Conservation (phyloP, 1,139 yeast species). For the Magnusiomyces magnusii region DNA sequence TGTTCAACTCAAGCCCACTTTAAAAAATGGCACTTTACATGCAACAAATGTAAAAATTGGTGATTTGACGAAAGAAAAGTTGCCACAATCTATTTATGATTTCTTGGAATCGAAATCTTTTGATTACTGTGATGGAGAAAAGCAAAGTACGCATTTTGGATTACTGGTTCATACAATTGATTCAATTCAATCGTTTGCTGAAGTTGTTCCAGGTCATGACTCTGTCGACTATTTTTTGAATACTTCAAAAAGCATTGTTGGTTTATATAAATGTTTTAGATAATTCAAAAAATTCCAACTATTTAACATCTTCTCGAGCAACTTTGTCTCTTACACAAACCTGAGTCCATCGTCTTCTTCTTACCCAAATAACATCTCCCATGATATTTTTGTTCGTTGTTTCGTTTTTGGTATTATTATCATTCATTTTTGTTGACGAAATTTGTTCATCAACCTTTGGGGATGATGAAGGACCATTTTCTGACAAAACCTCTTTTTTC, state of each 20-base stretch:
- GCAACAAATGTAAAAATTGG: not conserved
- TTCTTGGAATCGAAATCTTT: not conserved
- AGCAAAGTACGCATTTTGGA: not conserved
- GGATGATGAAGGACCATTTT: not conserved
- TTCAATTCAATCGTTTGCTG: slow-evolving; percentile 1
- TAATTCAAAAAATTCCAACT: not conserved
- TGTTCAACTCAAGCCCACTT: not conserved
- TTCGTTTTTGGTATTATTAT: not conserved
- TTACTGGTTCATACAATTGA: not conserved
- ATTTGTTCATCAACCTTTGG: not conserved
- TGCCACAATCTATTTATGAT: not conserved
- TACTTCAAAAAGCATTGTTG: not conserved
- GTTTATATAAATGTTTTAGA: not conserved
- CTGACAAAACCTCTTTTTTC: not conserved
- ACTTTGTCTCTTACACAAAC: slow-evolving; percentile 19
- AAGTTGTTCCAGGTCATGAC: slow-evolving; percentile 20
- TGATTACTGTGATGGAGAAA: not conserved
- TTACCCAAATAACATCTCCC: slow-evolving; percentile 2
- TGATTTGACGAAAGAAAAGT: not conserved
- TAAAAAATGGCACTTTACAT: not conserved
- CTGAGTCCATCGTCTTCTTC: slow-evolving; percentile 28
- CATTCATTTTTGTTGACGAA: not conserved
- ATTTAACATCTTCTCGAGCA: not conserved
- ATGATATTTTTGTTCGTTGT: not conserved
- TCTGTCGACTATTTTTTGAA: slow-evolving; percentile 18